Percentiles rank a stretch among this genome's conserved stretches.
These are phyloP conservation scores for Micractinium conductrix DNA, from an alignment of 139 green algal species.

Conservation along the genomic window DNA sequence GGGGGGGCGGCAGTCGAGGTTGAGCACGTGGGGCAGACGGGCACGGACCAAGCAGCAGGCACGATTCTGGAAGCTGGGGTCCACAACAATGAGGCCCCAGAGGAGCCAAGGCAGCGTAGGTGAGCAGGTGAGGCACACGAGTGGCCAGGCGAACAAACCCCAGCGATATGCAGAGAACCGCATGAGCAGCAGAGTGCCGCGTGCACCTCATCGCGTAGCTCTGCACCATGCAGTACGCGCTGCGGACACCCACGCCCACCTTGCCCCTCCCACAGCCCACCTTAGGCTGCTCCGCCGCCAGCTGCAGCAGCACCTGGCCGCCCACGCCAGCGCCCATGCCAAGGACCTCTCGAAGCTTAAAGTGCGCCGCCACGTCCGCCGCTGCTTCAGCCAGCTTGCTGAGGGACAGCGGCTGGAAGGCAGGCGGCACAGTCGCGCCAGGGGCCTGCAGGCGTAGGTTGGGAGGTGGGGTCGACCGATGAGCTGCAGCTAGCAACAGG, in stretches of 20 bases:
- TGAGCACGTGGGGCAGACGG: too few relatives aligned
- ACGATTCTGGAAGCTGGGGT: too few relatives aligned
- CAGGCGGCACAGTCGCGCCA: neutral
- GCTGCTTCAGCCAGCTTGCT: constrained; percentile 35
- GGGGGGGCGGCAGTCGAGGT: too few relatives aligned
- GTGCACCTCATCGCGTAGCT: too few relatives aligned
- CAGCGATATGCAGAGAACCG: too few relatives aligned
- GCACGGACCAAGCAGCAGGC: too few relatives aligned
- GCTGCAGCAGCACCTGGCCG: constrained; percentile 41
- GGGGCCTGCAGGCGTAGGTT: neutral
- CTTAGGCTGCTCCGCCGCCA: constrained; percentile 32
- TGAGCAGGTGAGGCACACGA: too few relatives aligned
- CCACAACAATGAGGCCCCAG: too few relatives aligned
- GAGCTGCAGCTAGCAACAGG: neutral
- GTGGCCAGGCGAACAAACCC: too few relatives aligned
- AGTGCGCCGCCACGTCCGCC: constrained; percentile 44
- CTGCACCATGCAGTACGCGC: too few relatives aligned
- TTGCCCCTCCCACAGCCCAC: neutral
- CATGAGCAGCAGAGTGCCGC: too few relatives aligned
- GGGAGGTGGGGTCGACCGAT: neutral
- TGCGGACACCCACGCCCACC: neutral
- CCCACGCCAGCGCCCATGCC: constrained; percentile 35
- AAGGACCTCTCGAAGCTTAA: constrained; percentile 34
- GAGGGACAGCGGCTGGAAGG: constrained; percentile 41
- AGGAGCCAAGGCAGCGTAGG: too few relatives aligned